Evolutionary conservation across 208 protist genomes (phyloP).

Genomic region (Crithidia bombi): DNA sequence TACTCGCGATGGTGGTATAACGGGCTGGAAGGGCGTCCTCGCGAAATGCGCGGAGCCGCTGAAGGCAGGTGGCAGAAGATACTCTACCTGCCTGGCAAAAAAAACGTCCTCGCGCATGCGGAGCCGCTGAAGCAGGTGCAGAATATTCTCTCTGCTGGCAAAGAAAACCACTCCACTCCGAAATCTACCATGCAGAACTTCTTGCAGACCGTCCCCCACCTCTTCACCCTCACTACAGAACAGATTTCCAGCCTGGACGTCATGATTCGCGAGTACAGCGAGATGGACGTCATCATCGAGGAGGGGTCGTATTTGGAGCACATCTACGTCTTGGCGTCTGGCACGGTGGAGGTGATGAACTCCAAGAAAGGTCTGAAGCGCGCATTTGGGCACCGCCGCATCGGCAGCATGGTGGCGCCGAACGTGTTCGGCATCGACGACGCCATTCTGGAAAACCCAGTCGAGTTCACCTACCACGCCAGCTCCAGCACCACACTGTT

Average conservation of each 20-base stretch:
- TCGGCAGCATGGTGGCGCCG: conserved; percentile 74
- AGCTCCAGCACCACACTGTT: conserved; percentile 68
- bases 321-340: conserved; percentile 81
- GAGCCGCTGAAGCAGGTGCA: conserved; percentile 37
- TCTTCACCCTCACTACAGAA: conserved; percentile 71
- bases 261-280: conserved; percentile 85
- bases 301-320: conserved; percentile 70
- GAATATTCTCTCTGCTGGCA: conserved; percentile 16
- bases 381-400: conserved; percentile 73
- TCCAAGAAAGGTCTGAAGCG: conserved; percentile 70
- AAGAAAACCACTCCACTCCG: conserved; percentile 1
- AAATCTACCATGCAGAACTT: conserved; percentile 62
- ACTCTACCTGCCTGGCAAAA: too few species aligned
- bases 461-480: conserved; percentile 82
- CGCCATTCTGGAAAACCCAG: conserved; percentile 73
- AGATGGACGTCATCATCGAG: conserved; percentile 81
- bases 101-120: conserved; percentile 26
- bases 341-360: conserved; percentile 87
- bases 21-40: too few species aligned
- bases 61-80: too few species aligned
- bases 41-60: too few species aligned
- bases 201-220: conserved; percentile 73
- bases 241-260: conserved; percentile 61
- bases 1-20: too few species aligned
- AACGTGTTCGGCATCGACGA: conserved; percentile 84